phyloP scores from a whole-genome alignment of 768 basidiomycete species.

The Sarcomyxa edulis region DNA sequence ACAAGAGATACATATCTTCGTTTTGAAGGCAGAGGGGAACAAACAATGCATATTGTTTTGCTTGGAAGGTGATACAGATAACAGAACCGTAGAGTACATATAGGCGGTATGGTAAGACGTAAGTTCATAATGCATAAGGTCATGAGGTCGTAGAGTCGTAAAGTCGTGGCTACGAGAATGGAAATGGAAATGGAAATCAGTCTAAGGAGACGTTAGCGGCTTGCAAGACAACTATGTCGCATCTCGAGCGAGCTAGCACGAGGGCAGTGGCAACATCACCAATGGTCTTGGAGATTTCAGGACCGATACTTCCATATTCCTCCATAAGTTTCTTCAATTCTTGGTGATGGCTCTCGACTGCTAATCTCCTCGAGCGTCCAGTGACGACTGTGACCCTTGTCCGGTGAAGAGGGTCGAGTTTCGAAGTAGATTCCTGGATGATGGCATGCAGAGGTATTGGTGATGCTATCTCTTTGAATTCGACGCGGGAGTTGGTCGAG shows the following conservation, averaged over 20 bases:
- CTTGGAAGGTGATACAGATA: no score
- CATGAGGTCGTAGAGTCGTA: no score
- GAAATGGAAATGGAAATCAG: no score
- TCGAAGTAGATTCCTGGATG: conserved; percentile 36
- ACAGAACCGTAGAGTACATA: no score
- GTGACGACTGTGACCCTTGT: conserved; percentile 54
- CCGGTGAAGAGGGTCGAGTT: background rate
- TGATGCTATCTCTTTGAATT: conserved; percentile 53
- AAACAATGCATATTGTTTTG: no score
- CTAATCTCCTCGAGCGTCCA: conserved; percentile 73
- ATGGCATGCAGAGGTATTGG: conserved; percentile 57
- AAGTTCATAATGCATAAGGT: no score
- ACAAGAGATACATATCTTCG: no score
- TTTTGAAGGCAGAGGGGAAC: no score
- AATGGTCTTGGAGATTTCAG: conserved; percentile 74
- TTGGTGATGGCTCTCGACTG: conserved; percentile 62
- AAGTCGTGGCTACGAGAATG: no score
- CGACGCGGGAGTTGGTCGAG: conserved; percentile 49
- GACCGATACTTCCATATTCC: conserved; percentile 46
- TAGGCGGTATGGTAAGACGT: no score
- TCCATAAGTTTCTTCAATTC: conserved; percentile 66
- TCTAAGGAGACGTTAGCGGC: conserved; percentile 25
- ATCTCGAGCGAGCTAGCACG: conserved; percentile 53
- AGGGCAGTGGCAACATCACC: conserved; percentile 82
- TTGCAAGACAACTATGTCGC: conserved; percentile 67